These are phyloP conservation scores for Anisodus tanguticus DNA, from an alignment of 257 asterid species.

Conservation along the genomic window DNA sequence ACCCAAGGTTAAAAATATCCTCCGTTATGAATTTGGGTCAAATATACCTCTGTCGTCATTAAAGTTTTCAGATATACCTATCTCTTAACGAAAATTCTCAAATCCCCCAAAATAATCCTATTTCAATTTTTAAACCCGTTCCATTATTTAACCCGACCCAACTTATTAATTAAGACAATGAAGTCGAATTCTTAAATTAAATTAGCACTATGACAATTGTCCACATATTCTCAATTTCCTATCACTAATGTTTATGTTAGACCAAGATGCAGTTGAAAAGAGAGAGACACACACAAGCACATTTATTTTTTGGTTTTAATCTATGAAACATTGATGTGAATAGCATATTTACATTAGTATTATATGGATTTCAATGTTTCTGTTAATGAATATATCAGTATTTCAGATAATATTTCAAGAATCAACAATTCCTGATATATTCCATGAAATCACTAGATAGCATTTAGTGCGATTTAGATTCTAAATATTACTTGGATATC, in stretches of 20 bases:
- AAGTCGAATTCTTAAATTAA: background rate
- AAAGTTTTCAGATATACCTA: too few species aligned
- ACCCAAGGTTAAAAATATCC: too few species aligned
- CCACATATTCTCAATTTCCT: background rate
- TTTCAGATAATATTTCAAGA: background rate
- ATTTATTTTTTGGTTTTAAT: background rate
- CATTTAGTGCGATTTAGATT: background rate
- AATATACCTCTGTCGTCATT: too few species aligned
- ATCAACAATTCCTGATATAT: background rate
- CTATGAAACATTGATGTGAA: background rate
- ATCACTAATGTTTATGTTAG: background rate
- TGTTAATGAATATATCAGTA: background rate
- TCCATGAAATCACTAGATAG: background rate
- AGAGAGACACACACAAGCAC: background rate
- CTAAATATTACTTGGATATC: background rate
- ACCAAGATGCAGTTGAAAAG: background rate
- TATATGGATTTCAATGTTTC: background rate
- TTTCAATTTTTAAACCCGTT: too few species aligned
- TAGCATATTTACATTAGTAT: background rate
- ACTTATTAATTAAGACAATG: background rate
- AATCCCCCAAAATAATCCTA: too few species aligned
- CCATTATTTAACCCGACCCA: too few species aligned
- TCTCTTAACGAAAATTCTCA: too few species aligned
- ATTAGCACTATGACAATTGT: background rate
- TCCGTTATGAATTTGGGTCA: too few species aligned